Base-by-base conservation (phyloP, 768 basidiomycete genomes). In the Pisolithus orientalis region DNA sequence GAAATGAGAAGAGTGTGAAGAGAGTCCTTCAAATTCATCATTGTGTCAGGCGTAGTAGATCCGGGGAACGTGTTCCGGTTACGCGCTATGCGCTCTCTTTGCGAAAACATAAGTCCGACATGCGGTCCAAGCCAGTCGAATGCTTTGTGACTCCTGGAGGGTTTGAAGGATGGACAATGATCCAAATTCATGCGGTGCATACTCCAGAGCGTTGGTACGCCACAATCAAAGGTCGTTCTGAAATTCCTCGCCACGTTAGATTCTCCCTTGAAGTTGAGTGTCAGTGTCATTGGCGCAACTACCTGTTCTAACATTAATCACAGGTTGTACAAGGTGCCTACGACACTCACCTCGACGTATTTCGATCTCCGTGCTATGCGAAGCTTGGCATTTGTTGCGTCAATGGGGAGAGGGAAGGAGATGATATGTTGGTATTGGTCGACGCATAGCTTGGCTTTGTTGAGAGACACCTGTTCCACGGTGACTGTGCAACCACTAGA, bases 341-440 rank as follows among this genome's bases (percentile, higher is more conserved):
- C 17, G 13, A 8, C 13, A 0, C 46, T 4, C 25, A 69, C 70
- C 60, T 68, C 72, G 4, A 83, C 64, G 52, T 78, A 84, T 24
- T 62, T 70, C 1, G 80, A 83, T 56, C 77, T 80, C 38, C 82
- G 71, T 7, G 82, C 82, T 66, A 21, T 21, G 21, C 21, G 21
- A 21, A 21, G 21, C 21, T 21, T 21, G 21, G 21, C 21, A 2
- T 21, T 65, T 21, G 57, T 54, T 4, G 68, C 67, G 32, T 72
- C 58, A 10, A 82, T 62, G 9, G 77, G 77, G 44, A 77, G 73
- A 0, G 79, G 79, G 42, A 72, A 80, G 1, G 44, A 7, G 7
- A 80, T 51, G 31, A 51, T 44, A 48, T 72, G 59, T 4, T 51
- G 29, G 48, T 65, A 61, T 1, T 53, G 49, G 32, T 46, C 58